Evolutionary conservation across 495 filamentous ascomycete species (phyloP).

Genomic region (Podospora pseudopauciseta): DNA sequence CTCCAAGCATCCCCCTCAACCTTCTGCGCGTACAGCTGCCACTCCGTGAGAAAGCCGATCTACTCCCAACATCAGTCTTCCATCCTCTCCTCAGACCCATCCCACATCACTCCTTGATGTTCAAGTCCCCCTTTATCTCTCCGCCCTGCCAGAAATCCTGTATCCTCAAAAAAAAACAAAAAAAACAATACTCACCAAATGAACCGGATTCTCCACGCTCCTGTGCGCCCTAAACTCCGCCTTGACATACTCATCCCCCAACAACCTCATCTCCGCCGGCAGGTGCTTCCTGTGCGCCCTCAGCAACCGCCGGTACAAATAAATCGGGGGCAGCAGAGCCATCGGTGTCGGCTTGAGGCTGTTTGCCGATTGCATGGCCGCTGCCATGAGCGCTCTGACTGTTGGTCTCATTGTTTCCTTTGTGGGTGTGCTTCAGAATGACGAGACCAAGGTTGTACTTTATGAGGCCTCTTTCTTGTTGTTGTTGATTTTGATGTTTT

Average conservation of each 20-base stretch:
- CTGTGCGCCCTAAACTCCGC: constrained; percentile 81
- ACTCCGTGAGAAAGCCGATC: constrained; percentile 95
- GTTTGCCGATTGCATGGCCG: constrained; percentile 26
- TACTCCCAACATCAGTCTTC: constrained; percentile 31
- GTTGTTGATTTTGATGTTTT: too few relatives aligned
- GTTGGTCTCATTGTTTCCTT: constrained; percentile 28
- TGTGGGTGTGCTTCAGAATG: too few relatives aligned
- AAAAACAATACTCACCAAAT: constrained; percentile 61
- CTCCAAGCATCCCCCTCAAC: constrained; percentile 81
- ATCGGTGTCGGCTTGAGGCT: constrained; percentile 54
- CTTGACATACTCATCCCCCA: constrained; percentile 91
- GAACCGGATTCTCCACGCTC: constrained; percentile 82
- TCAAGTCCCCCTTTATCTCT: too few relatives aligned
- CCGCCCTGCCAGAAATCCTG: too few relatives aligned
- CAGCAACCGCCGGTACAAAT: constrained; percentile 81
- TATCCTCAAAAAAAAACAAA: not conserved
- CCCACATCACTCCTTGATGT: not conserved
- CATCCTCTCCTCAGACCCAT: not conserved
- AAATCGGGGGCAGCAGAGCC: constrained; percentile 86
- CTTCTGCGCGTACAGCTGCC: constrained; percentile 90
- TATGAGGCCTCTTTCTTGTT: too few relatives aligned
- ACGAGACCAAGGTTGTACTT: too few relatives aligned
- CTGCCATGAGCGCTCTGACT: constrained; percentile 29
- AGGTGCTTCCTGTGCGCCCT: constrained; percentile 80
- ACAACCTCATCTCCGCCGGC: constrained; percentile 65